Evolutionary conservation across 192 early-diverging fungal genomes (phyloP), one percentile per base, ranked within the genome.

Genomic region (Coemansia guatemalensis): DNA sequence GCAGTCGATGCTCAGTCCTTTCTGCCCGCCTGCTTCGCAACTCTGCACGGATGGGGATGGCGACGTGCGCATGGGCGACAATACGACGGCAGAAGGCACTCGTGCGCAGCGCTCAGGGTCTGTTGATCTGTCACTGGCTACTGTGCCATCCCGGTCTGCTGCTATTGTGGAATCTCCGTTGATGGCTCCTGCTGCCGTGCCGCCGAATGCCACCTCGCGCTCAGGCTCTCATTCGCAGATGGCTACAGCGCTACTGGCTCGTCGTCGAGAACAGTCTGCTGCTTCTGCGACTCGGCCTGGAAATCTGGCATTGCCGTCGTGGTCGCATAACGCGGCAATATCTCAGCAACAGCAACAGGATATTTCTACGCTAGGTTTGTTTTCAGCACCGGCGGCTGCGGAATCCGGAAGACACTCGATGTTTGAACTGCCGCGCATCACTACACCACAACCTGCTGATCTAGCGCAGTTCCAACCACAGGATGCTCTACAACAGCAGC

Each of bases 201-300:
- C 61, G 8, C 73, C 66, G 25, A 39, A 39, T 39, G 35, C 35
- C 4, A 39, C 35, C 9, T 4, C 35, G 35, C 35, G 35, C 35
- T 56, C 76, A 0, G 68, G 72, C 4, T n/a, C 59, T 18, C 68
- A 80, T 18, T 70, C 77, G 58, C 77, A 80, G 58, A 71, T 74
- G 58, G 78, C 78, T 4, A 56, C 72, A 0, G 65, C 77, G 0
- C 11, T 80, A 44, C 67, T 80, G 64, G 59, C 64, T 8, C 73
- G 62, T 53, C 62, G 62, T 17, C 41, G 59, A 3, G 61, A 64
- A 48, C 58, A 58, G 24, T 39, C 67, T 29, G 44, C 60, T 22
- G 41, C 60, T 26, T 51, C 71, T 58, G 54, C 73, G 44, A 51
- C 53, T 32, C 55, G 51, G 30, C 22, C 29, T 22, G 30, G 20